These are phyloP conservation scores for Aspergillus novofumigatus DNA, from an alignment of 2,329 filamentous ascomycete genomes.

Conservation along the genomic window DNA sequence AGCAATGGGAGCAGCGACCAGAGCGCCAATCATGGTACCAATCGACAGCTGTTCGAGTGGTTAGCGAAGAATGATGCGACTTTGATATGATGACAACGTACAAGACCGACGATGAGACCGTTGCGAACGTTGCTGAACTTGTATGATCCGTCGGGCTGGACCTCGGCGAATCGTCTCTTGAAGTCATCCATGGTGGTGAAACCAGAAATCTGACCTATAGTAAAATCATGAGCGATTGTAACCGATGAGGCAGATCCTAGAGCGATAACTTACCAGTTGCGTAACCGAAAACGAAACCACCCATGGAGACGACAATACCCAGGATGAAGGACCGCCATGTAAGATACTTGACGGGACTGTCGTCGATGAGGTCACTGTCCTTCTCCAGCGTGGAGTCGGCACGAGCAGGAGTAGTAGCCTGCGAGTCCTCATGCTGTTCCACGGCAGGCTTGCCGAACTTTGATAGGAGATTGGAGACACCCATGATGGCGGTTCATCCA, in stretches of 20 bases:
- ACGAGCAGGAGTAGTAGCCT: conserved; percentile 30
- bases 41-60: conserved; percentile 35
- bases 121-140: conserved; percentile 40
- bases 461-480: conserved; percentile 24
- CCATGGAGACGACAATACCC: conserved; percentile 45
- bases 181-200: conserved; percentile 47
- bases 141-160: conserved; percentile 29
- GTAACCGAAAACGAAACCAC: conserved; percentile 47
- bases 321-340: conserved; percentile 43
- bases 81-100: conserved; percentile 17
- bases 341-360: conserved; percentile 41
- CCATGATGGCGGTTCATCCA: conserved; percentile 21
- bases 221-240: conserved; percentile 4
- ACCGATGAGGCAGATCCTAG: background rate
- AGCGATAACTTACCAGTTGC: conserved; percentile 32
- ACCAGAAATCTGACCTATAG: conserved; percentile 42
- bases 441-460: conserved; percentile 26
- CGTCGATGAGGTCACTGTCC: conserved; percentile 31
- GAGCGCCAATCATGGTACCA: conserved; percentile 41
- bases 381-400: conserved; percentile 32
- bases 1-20: conserved; percentile 39
- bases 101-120: conserved; percentile 41
- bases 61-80: background rate
- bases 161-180: conserved; percentile 37
- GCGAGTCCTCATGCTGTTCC: conserved; percentile 29